These are phyloP conservation scores for Aspergillus eucalypticola DNA, from an alignment of 2,329 filamentous ascomycete species.

Conservation along the genomic window DNA sequence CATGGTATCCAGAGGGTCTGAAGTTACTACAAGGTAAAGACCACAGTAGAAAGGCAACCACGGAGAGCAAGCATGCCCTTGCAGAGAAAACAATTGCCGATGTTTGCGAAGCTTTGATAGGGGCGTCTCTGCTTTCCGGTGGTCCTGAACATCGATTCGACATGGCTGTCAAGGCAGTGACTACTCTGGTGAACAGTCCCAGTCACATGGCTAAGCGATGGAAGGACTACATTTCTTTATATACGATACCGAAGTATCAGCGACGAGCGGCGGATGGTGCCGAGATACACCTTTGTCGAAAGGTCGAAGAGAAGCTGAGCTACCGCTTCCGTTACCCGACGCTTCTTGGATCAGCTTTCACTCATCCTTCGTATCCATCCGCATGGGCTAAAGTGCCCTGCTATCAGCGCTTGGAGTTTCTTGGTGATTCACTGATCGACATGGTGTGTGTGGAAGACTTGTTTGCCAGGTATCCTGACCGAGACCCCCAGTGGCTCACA, in stretches of 20 bases:
- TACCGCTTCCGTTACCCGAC: conserved; percentile 74
- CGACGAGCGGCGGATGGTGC: conserved; percentile 60
- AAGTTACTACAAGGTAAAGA: conserved; percentile 72
- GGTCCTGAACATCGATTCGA: conserved; percentile 56
- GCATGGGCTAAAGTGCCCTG: conserved; percentile 76
- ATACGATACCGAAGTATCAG: conserved; percentile 72
- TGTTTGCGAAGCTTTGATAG: conserved; percentile 91
- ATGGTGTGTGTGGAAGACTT: conserved; percentile 82
- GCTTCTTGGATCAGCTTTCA: conserved; percentile 80
- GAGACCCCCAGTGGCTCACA: conserved; percentile 93
- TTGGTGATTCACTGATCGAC: conserved; percentile 86
- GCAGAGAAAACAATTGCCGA: conserved; percentile 91
- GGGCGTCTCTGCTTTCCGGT: conserved; percentile 69
- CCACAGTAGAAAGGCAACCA: conserved; percentile 49
- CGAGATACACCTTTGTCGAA: conserved; percentile 67
- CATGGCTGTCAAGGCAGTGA: conserved; percentile 60
- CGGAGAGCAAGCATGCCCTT: conserved; percentile 61
- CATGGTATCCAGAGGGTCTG: conserved; percentile 85
- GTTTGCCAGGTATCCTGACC: conserved; percentile 72
- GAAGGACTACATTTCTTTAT: conserved; percentile 70
- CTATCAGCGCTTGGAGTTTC: conserved; percentile 89
- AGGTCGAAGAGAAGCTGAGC: conserved; percentile 61
- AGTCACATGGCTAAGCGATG: conserved; percentile 71
- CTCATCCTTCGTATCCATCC: conserved; percentile 78
- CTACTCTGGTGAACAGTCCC: conserved; percentile 62